Evolutionary conservation across 257 asterid genomes (phyloP).

Genomic region (Nicotiana benthamiana): DNA sequence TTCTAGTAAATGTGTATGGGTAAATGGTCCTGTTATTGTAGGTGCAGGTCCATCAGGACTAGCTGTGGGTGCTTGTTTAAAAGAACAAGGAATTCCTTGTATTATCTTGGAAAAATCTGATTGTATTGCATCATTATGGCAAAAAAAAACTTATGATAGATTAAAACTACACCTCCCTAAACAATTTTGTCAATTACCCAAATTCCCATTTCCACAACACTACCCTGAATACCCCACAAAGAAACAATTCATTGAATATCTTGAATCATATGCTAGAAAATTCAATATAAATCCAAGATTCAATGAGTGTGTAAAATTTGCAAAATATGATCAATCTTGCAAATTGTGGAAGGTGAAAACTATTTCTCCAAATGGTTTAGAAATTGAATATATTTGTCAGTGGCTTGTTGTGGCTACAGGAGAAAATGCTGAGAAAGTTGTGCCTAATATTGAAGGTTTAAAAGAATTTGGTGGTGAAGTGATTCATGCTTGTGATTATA

Average conservation of each 20-base stretch:
- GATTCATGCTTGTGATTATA: constrained; percentile 22
- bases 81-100: constrained; percentile 10
- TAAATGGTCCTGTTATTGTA: constrained; percentile 17
- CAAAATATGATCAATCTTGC: constrained; percentile 6
- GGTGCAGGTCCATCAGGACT: constrained; percentile 20
- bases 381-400: constrained; percentile 19
- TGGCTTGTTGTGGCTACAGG: constrained; percentile 29
- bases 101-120: constrained; percentile 15
- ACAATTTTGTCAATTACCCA: constrained; percentile 14
- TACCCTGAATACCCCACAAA: constrained; percentile 20
- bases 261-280: constrained; percentile 15
- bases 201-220: constrained; percentile 10
- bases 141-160: constrained; percentile 12
- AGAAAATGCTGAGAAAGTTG: constrained; percentile 19
- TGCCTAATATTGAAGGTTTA: constrained; percentile 21
- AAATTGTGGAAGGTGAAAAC: constrained; percentile 19
- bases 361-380: neutral
- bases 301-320: constrained; percentile 10
- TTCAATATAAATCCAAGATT: constrained; percentile 12
- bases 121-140: constrained; percentile 20
- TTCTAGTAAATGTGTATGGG: constrained; percentile 11
- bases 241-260: constrained; percentile 20
- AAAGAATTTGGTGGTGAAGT: constrained; percentile 17
- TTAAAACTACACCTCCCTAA: constrained; percentile 14
- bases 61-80: constrained; percentile 15